Conservation (phyloP, 257 asterid genomes). For the Primulina huaijiensis region DNA sequence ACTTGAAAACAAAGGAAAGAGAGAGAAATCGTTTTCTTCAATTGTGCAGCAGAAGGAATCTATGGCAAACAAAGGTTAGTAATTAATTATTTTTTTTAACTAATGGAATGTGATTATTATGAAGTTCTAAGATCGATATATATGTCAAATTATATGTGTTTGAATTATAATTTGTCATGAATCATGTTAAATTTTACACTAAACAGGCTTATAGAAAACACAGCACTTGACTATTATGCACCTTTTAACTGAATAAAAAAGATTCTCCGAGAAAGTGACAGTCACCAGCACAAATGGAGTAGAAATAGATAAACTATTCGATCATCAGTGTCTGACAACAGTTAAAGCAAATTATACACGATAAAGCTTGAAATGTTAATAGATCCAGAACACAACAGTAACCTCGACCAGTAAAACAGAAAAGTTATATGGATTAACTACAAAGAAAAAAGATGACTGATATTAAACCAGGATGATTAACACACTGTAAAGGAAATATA, state of each 20-base stretch:
- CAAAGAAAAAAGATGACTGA: neutral
- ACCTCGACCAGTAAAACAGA: neutral
- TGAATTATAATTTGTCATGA: too few relatives aligned
- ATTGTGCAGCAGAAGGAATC: too few relatives aligned
- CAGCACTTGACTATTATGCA: neutral
- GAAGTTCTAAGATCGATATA: too few relatives aligned
- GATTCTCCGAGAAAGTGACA: conserved; percentile 14
- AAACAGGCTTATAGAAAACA: neutral
- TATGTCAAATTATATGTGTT: too few relatives aligned
- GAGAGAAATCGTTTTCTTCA: too few relatives aligned
- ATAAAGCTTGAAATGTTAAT: neutral
- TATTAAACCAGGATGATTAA: neutral
- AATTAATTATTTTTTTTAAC: too few relatives aligned
- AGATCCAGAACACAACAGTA: neutral
- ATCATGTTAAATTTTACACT: too few relatives aligned
- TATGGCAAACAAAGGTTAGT: too few relatives aligned
- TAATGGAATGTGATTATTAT: too few relatives aligned
- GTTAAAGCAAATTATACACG: neutral
- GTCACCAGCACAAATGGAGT: neutral
- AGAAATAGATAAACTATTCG: neutral
- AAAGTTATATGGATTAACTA: neutral
- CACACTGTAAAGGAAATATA: neutral
- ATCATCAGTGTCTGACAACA: neutral
- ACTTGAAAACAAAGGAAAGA: too few relatives aligned
- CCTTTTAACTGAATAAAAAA: conserved; percentile 23